Evolutionary conservation across 805 yeast species (phyloP), one percentile per base, ranked within the genome.

Genomic region (Metschnikowia proteae): DNA sequence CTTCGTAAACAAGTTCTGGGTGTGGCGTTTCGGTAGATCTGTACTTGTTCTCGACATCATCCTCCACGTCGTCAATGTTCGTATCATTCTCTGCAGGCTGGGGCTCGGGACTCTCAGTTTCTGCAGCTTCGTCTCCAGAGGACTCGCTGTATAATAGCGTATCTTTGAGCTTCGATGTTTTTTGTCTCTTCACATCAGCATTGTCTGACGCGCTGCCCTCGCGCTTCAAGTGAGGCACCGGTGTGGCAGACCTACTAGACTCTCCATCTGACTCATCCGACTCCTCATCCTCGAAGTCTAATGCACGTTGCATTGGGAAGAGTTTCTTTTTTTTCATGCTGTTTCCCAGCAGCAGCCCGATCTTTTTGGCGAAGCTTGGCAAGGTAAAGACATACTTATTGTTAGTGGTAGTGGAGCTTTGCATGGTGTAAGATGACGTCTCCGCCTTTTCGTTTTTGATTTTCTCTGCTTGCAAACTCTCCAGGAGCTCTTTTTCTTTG

Each of bases 1-100:
- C 74, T 34, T 66, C 76, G 48, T 71, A 81, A 2, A 85, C 89
- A 0, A 89, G 76, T 10, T 61, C 52, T 1, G 92, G 89, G 3
- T 53, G 48, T 1, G 62, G 75, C 2, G 76, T 42, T 23, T 38
- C 68, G 0, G 79, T 67, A 0, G 95, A 88, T 47, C 71, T 70
- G 57, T 78, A 85, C 26, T 57, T 63, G 9, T 56, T 61, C 10
- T 65, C 74, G 31, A 66, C 47, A 30, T 71, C 73, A 6, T 49
- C 51, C 29, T 58, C 60, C 41, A 33, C 63, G 29, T 43, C 56
- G 9, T 48, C 61, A n/a, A 52, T 56, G 6, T 45, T 60, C 30
- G 43, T 58, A 33, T 54, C 60, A 35, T 49, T 51, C 30, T 59
- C 61, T 34, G 68, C 67, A 30, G 60, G 13, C 11, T 26, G 26